Conservation (phyloP, 2,329 filamentous ascomycete genomes). For the Penicillium freii region DNA sequence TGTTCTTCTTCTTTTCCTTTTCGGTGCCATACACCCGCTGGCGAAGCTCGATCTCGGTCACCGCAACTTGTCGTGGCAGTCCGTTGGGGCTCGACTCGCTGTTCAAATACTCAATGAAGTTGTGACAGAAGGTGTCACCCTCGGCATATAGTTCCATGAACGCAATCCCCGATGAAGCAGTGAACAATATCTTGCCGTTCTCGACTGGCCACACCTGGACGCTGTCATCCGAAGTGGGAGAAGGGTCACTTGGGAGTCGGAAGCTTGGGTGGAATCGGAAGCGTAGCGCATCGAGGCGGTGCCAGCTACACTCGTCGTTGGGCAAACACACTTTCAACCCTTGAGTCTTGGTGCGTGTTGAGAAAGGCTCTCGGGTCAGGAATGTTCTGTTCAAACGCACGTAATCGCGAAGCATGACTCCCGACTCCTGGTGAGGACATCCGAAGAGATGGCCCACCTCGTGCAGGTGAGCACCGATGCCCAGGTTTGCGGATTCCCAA, state of each 20-base stretch:
- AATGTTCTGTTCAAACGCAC: slow-evolving; percentile 81
- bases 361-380: slow-evolving; percentile 75
- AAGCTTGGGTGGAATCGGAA: slow-evolving; percentile 92
- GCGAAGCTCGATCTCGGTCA: slow-evolving; percentile 74
- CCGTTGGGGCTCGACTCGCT: slow-evolving; percentile 56
- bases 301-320: slow-evolving; percentile 86
- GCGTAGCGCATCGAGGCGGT: slow-evolving; percentile 80
- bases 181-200: slow-evolving; percentile 70
- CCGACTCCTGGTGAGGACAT: slow-evolving; percentile 82
- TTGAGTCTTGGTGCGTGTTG: slow-evolving; percentile 79
- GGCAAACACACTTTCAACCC: slow-evolving; percentile 69
- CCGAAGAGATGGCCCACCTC: slow-evolving; percentile 89
- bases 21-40: slow-evolving; percentile 64
- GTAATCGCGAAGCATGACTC: slow-evolving; percentile 92
- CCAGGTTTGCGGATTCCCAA: slow-evolving; percentile 94
- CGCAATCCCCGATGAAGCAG: slow-evolving; percentile 76
- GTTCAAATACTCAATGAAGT: slow-evolving; percentile 76
- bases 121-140: slow-evolving; percentile 74
- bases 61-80: slow-evolving; percentile 67
- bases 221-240: slow-evolving; percentile 65
- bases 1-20: slow-evolving; percentile 64
- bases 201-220: slow-evolving; percentile 86
- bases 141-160: slow-evolving; percentile 80
- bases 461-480: slow-evolving; percentile 88
- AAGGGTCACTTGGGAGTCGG: slow-evolving; percentile 71